phyloP scores from a whole-genome alignment of 1,139 yeast genomes.

The Groenewaldozyma auringiensis region DNA sequence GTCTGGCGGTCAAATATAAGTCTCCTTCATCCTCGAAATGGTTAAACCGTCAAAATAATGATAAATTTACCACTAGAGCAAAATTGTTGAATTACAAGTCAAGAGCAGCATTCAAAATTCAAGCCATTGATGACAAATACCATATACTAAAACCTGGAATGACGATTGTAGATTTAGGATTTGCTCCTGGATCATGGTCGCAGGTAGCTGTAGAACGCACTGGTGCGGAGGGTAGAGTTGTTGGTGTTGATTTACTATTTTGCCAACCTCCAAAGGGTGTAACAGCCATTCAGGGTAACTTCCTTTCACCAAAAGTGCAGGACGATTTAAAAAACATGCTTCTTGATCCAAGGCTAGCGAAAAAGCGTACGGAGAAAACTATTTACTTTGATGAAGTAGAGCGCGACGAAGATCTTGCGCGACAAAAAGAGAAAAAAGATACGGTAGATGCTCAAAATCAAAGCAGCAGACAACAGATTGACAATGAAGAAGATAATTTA shows the following conservation, averaged over 20 bases:
- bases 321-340: constrained; percentile 51
- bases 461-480: neutral
- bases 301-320: constrained; percentile 62
- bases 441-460: neutral
- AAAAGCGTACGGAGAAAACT: constrained; percentile 14
- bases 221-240: constrained; percentile 50
- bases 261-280: constrained; percentile 75
- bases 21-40: constrained; percentile 56
- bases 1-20: constrained; percentile 3
- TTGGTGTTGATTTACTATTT: constrained; percentile 82
- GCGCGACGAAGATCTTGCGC: neutral
- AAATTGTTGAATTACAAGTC: constrained; percentile 58
- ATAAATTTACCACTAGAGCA: constrained; percentile 59
- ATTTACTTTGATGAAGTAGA: constrained; percentile 17
- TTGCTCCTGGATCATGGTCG: constrained; percentile 96
- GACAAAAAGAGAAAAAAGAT: neutral
- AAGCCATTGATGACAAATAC: constrained; percentile 55
- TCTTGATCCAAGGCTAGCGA: constrained; percentile 26
- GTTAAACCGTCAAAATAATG: constrained; percentile 63
- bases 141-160: constrained; percentile 47
- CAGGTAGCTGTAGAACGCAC: constrained; percentile 64
- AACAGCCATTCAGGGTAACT: constrained; percentile 78
- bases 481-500: constrained; percentile 7
- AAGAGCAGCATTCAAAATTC: constrained; percentile 82
- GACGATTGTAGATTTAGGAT: constrained; percentile 82